Evolutionary conservation across 805 yeast species (phyloP).

Genomic region (Zygotorulaspora chibaensis): DNA sequence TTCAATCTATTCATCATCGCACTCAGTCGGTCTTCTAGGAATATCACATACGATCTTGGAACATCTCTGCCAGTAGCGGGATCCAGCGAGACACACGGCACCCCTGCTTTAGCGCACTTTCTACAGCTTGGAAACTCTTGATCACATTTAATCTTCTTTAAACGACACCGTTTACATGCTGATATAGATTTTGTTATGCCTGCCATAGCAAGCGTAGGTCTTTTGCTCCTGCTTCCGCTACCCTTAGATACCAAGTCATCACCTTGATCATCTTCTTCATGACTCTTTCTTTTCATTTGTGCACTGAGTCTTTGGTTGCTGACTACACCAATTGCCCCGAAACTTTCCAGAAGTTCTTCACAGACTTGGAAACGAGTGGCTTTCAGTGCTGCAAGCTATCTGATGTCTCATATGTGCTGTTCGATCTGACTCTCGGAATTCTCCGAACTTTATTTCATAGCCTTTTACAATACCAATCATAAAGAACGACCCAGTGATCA

Average conservation of each 20-base stretch:
- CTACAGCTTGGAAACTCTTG: constrained; percentile 53
- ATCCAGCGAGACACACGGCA: constrained; percentile 77
- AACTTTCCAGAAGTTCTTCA: neutral
- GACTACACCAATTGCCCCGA: neutral
- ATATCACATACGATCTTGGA: constrained; percentile 73
- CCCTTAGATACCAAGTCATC: neutral
- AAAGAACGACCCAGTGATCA: neutral
- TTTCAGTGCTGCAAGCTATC: neutral
- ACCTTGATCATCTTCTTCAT: neutral
- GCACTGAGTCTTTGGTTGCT: neutral
- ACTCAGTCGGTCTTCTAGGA: constrained; percentile 61
- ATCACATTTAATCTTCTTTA: constrained; percentile 62
- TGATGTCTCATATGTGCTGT: neutral
- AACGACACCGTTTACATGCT: constrained; percentile 81
- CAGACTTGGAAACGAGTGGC: neutral
- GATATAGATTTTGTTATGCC: constrained; percentile 64
- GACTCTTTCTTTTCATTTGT: constrained; percentile 2
- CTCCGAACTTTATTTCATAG: neutral
- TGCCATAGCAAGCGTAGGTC: constrained; percentile 25
- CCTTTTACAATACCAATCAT: neutral
- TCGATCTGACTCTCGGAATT: neutral
- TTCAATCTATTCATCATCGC: constrained; percentile 50
- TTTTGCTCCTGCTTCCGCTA: constrained; percentile 8
- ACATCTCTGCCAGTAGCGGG: constrained; percentile 85
- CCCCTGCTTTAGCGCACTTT: constrained; percentile 55